Percentiles rank a stretch among this genome's conserved stretches.
phyloP scores from a whole-genome alignment of 805 yeast genomes.

The Monosporozyma servazzii region DNA sequence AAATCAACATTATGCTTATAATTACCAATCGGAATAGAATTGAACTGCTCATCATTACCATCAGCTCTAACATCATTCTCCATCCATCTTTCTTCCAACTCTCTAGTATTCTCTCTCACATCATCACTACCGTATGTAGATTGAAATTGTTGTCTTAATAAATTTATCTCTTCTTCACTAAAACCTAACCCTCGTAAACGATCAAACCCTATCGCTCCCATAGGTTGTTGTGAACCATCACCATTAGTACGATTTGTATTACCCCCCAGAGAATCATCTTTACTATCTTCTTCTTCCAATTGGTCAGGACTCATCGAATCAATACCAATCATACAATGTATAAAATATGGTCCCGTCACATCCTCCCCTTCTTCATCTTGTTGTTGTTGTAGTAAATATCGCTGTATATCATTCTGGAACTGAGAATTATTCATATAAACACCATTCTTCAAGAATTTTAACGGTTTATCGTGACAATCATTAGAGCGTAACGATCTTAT shows the following conservation, averaged over 20 bases:
- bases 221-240: conserved; percentile 5
- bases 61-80: conserved; percentile 59
- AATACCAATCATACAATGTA: conserved; percentile 74
- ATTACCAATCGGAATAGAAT: conserved; percentile 32
- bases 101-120: conserved; percentile 39
- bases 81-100: conserved; percentile 81
- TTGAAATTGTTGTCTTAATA: conserved; percentile 65
- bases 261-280: conserved; percentile 32
- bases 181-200: conserved; percentile 77
- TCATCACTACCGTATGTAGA: conserved; percentile 54
- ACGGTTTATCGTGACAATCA: conserved; percentile 13
- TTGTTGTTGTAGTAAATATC: background rate
- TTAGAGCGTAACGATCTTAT: conserved; percentile 19
- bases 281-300: conserved; percentile 41
- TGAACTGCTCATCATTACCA: conserved; percentile 37
- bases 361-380: background rate
- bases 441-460: conserved; percentile 26
- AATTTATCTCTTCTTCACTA: conserved; percentile 63
- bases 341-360: conserved; percentile 36
- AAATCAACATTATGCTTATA: conserved; percentile 54
- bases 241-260: conserved; percentile 9
- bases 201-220: conserved; percentile 75
- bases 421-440: conserved; percentile 3
- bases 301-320: conserved; percentile 33
- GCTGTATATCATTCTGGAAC: background rate